Evolutionary conservation across 1,139 yeast genomes (phyloP).

Genomic region (Blastobotrys arbuscula): DNA sequence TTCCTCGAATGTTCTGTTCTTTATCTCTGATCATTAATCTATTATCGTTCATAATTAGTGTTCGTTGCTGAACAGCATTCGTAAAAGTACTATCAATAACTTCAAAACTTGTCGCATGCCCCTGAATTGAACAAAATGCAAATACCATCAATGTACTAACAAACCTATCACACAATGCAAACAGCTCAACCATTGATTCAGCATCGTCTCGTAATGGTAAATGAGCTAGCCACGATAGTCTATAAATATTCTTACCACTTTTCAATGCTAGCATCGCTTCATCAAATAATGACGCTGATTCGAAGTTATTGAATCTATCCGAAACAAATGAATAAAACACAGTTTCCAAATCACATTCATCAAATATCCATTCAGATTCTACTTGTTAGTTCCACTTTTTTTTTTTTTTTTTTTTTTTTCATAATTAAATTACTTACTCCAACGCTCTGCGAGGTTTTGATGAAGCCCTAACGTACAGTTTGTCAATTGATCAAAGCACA

Average conservation of each 20-base stretch:
- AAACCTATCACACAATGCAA: conserved; percentile 3
- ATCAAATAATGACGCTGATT: not conserved
- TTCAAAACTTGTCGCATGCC: not conserved
- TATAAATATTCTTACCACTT: not conserved
- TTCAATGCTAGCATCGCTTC: not conserved
- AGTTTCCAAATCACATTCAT: not conserved
- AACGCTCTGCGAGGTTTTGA: not conserved
- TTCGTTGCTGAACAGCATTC: not conserved
- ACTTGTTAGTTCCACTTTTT: not conserved
- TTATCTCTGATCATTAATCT: not conserved
- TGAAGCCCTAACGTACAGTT: not conserved
- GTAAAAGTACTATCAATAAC: not conserved
- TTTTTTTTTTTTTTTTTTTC: too few relatives aligned
- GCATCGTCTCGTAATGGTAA: not conserved
- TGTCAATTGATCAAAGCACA: not conserved
- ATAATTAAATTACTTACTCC: conserved; percentile 3
- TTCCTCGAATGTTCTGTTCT: not conserved
- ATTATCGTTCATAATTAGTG: not conserved
- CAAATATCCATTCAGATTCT: not conserved
- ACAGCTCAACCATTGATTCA: not conserved
- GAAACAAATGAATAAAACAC: not conserved
- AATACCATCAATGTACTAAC: not conserved
- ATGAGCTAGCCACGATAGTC: not conserved
- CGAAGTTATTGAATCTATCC: not conserved
- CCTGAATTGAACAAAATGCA: not conserved